Conservation (phyloP, 2,329 filamentous ascomycete genomes). For the Dothideomycetes sp. region DNA sequence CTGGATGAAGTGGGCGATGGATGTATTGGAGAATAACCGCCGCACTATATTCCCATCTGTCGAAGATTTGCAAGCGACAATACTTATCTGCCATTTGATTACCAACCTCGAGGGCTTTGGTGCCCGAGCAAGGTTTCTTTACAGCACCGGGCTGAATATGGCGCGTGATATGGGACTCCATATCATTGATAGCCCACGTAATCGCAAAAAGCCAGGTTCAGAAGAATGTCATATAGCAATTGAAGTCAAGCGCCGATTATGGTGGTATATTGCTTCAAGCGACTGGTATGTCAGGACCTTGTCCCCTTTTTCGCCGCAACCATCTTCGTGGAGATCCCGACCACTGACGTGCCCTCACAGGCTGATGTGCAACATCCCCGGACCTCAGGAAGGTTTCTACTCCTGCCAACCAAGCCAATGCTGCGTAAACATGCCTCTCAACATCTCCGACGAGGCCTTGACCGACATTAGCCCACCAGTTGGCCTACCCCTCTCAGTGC, state of each 20-base stretch:
- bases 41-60: conserved; percentile 9
- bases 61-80: conserved; percentile 17
- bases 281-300: conserved; percentile 17
- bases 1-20: conserved; percentile 10
- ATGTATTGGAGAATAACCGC: conserved; percentile 9
- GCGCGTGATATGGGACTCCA: conserved; percentile 16
- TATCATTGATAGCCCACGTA: conserved; percentile 11
- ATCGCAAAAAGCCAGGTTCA: conserved; percentile 2
- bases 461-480: too few species aligned
- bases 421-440: conserved; percentile 28
- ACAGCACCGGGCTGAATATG: conserved; percentile 12
- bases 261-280: conserved; percentile 18
- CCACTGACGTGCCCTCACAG: conserved; percentile 14
- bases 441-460: conserved; percentile 31
- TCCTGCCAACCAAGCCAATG: conserved; percentile 30
- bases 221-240: conserved; percentile 13
- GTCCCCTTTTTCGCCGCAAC: too few species aligned
- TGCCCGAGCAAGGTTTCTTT: conserved; percentile 11
- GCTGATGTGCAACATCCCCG: conserved; percentile 29
- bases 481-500: conserved; percentile 20
- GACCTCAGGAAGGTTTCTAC: conserved; percentile 34
- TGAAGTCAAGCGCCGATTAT: conserved; percentile 17
- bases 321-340: too few species aligned
- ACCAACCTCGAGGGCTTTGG: conserved; percentile 20
- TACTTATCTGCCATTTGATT: conserved; percentile 18